Conservation (phyloP, 2,329 filamentous ascomycete genomes). For the Hypoxylon sp. region DNA sequence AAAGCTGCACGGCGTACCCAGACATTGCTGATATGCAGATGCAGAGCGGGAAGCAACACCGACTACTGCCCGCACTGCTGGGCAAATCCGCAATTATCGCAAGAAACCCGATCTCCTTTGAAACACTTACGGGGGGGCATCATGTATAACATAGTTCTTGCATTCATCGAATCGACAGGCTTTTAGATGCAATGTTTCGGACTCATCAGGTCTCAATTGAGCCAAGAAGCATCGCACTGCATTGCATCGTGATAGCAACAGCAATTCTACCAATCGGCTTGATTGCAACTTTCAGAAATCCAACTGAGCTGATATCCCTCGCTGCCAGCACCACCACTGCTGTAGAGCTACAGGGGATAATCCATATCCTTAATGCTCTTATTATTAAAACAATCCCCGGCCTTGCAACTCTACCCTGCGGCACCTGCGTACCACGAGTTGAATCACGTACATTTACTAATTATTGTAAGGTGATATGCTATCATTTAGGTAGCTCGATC, state of each 20-base stretch:
- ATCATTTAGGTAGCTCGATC: conserved; percentile 1
- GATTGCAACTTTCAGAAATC: conserved; percentile 25
- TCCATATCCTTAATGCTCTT: conserved; percentile 31
- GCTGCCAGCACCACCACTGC: conserved; percentile 4
- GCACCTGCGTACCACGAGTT: conserved; percentile 6
- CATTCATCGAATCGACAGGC: conserved; percentile 4
- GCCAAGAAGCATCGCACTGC: conserved; percentile 8
- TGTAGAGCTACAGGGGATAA: conserved; percentile 15
- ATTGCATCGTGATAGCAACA: conserved; percentile 19
- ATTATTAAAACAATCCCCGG: conserved; percentile 40
- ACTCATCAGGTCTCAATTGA: conserved; percentile 21
- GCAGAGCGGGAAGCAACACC: conserved; percentile 31
- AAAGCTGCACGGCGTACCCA: too few species aligned
- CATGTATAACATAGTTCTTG: conserved; percentile 7
- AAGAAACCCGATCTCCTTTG: conserved; percentile 20
- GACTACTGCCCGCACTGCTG: conserved; percentile 12
- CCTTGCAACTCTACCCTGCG: conserved; percentile 27
- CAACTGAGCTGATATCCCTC: neutral
- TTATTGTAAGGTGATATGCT: conserved; percentile 10
- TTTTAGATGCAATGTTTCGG: conserved; percentile 22
- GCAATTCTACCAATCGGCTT: conserved; percentile 31
- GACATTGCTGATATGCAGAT: too few species aligned
- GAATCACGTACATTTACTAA: conserved; percentile 21
- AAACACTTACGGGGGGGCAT: conserved; percentile 23
- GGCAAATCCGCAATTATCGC: conserved; percentile 12